Evolutionary conservation across 352 stramenopile species (phyloP).

Genomic region (Pythium myriotylum): DNA sequence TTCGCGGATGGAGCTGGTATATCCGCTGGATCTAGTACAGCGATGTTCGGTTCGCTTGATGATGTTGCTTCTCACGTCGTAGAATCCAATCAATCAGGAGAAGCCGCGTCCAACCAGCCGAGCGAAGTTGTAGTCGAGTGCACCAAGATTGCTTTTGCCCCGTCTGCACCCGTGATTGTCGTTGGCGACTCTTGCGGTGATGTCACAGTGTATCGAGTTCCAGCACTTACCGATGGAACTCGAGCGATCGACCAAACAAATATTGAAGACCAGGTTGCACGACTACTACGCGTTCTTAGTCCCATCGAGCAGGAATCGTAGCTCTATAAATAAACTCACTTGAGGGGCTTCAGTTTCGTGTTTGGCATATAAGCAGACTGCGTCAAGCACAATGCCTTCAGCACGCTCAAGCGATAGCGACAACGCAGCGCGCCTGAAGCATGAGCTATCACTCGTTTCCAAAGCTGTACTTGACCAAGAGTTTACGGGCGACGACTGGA

Average conservation of each 20-base stretch:
- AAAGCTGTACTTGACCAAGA: conserved; percentile 4
- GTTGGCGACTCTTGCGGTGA: conserved; percentile 78
- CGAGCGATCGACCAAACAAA: conserved; percentile 24
- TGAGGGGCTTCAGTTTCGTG: too few relatives aligned
- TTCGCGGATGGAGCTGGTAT: neutral
- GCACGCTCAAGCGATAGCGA: conserved; percentile 8
- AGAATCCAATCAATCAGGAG: neutral
- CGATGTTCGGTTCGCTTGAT: conserved; percentile 12
- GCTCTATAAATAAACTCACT: conserved; percentile 13
- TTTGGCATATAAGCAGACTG: neutral
- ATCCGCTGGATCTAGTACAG: neutral
- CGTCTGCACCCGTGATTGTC: conserved; percentile 69
- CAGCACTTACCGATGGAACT: conserved; percentile 31
- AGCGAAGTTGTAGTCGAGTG: conserved; percentile 59
- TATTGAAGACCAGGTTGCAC: conserved; percentile 57
- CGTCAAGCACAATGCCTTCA: conserved; percentile 12
- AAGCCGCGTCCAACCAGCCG: conserved; percentile 1
- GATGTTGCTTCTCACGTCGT: conserved; percentile 6
- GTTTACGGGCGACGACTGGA: conserved; percentile 18
- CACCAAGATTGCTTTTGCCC: conserved; percentile 72
- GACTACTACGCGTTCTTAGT: conserved; percentile 50
- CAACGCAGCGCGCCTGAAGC: neutral
- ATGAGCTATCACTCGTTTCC: conserved; percentile 7
- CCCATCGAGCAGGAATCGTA: conserved; percentile 46
- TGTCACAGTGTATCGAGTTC: conserved; percentile 76